A percentile compares a stretch with the other conserved stretches of the same genome.
Evolutionary conservation across 192 early-diverging fungal genomes (phyloP).

Genomic region (Backusella sp.): DNA sequence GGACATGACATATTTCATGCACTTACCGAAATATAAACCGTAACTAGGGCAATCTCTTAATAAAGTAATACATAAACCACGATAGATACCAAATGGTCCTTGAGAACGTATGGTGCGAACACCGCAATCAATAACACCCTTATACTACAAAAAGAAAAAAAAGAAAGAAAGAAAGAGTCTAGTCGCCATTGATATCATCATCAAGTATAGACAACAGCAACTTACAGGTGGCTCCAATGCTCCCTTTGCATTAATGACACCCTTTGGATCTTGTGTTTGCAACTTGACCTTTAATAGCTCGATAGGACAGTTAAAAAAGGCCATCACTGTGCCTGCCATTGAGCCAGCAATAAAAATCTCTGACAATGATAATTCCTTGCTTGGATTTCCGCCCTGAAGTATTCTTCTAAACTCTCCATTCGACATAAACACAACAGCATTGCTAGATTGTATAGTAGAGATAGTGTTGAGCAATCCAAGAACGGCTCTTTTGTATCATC

Average conservation of each 20-base stretch:
- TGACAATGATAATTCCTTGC: constrained; percentile 39
- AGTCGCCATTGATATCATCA: too few relatives aligned
- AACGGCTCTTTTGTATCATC: too few relatives aligned
- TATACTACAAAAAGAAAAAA: constrained; percentile 57
- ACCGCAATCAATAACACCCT: constrained; percentile 86
- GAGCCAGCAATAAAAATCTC: constrained; percentile 55
- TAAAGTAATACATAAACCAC: constrained; percentile 88
- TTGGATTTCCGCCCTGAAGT: constrained; percentile 47
- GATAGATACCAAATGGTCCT: constrained; percentile 78
- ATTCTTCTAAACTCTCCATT: constrained; percentile 64
- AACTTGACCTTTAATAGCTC: constrained; percentile 69
- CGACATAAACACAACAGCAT: constrained; percentile 66
- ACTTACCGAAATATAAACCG: constrained; percentile 86
- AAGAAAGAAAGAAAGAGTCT: neutral
- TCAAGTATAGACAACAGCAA: neutral
- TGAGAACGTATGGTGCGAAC: constrained; percentile 72
- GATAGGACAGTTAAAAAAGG: constrained; percentile 68
- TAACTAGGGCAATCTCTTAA: constrained; percentile 92
- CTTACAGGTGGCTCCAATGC: constrained; percentile 32
- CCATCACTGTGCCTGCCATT: constrained; percentile 63
- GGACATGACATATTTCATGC: too few relatives aligned
- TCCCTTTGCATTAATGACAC: constrained; percentile 29
- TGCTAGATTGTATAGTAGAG: constrained; percentile 33
- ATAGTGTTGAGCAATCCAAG: neutral
- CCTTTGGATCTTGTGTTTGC: constrained; percentile 54